A percentile compares a stretch with the other conserved stretches of the same genome.
Conservation (phyloP, 2,329 filamentous ascomycete genomes). For the Paraphaeosphaeria minitans region DNA sequence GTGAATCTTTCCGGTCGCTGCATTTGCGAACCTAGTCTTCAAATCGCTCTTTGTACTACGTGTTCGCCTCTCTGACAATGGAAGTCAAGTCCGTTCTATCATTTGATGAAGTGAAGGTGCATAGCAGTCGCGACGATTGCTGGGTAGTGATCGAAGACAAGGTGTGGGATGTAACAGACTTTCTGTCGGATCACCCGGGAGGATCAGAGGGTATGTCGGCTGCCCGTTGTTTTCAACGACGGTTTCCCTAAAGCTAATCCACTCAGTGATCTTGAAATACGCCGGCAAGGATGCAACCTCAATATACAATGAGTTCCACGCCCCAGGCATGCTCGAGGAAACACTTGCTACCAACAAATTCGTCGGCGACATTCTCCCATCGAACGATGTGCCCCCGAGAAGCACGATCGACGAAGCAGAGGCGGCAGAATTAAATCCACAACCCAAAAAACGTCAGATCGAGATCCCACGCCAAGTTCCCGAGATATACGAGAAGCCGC, state of each 20-base stretch:
- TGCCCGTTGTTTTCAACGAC: background rate
- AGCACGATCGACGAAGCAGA: constrained; percentile 14
- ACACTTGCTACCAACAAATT: constrained; percentile 43
- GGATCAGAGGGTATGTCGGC: constrained; percentile 45
- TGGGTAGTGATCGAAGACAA: constrained; percentile 70
- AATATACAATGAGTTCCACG: constrained; percentile 58
- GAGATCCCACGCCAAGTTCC: background rate
- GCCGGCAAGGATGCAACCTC: constrained; percentile 29
- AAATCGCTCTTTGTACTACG: background rate
- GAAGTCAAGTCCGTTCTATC: constrained; percentile 6
- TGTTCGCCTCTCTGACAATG: constrained; percentile 2
- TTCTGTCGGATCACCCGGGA: constrained; percentile 63
- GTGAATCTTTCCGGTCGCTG: background rate
- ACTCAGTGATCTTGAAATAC: constrained; percentile 24
- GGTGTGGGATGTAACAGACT: constrained; percentile 69
- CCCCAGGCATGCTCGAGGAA: constrained; percentile 44
- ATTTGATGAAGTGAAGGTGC: constrained; percentile 22
- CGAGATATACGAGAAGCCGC: constrained; percentile 37
- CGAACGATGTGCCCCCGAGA: constrained; percentile 9
- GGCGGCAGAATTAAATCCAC: constrained; percentile 4
- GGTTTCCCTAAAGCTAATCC: background rate
- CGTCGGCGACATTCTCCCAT: constrained; percentile 25
- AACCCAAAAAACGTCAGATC: background rate
- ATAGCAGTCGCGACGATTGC: constrained; percentile 28
- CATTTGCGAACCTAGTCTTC: background rate